Evolutionary conservation across 192 early-diverging fungal genomes (phyloP), one percentile per base, ranked within the genome.

Genomic region (Polychytrium aggregatum): DNA sequence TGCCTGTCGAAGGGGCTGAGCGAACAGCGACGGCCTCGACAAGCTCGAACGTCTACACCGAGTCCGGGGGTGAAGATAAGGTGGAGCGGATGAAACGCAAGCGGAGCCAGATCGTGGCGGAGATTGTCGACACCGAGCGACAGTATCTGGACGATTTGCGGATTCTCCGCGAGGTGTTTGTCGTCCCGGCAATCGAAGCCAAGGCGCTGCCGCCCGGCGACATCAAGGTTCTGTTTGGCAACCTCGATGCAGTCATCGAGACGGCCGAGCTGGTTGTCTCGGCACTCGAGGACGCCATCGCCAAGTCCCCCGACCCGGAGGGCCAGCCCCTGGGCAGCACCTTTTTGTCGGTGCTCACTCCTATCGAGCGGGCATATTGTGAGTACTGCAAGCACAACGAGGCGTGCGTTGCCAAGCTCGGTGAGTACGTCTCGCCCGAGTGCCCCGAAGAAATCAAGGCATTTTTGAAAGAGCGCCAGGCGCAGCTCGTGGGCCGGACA

Each of bases 371-470:
- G 44, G 62, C 76, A 0, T 88, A 85, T 48, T 72, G 76, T 20
- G 76, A 81, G 18, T 88, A 88, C 44, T 85, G 83, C 62, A 85
- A 84, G 57, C 60, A 78, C 48, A 84, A 86, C 50, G 82, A 88
- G 54, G 67, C 76, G 33, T 70, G 79, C 17, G 69, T 82, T 39
- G 56, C 63, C 8, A 66, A 68, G 55, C 50, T 88, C 10, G 70
- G 71, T 47, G 86, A 88, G 60, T 65, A 79, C 40, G 65, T 69
- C 22, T 43, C 55, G 27, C 42, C 69, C 1, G 59, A 62, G n/a
- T 53, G 41, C 46, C 57, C 57, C 16, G 48, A 53, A 45, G 6
- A 56, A 44, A 50, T 72, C 27, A 62, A 78, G 61, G 45, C 50
- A 18, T 74, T 70, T 46, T 56, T 67, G 21, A 28, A 87, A 64